Conservation (phyloP, 2,329 filamentous ascomycete genomes). For the Lachnellula cervina region DNA sequence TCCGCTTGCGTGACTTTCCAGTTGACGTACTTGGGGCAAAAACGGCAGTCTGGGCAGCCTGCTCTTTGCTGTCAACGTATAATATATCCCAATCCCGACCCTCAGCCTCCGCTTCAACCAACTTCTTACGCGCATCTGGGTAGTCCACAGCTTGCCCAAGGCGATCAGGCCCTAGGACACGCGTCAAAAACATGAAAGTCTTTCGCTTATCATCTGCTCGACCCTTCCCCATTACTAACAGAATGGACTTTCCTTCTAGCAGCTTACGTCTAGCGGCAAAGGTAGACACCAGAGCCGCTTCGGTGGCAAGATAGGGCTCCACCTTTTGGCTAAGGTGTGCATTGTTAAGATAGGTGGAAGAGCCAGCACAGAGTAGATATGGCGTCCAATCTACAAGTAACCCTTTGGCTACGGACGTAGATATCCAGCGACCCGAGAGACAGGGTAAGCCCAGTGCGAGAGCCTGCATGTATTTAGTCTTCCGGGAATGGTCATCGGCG, state of each 20-base stretch:
- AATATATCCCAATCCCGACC: constrained; percentile 65
- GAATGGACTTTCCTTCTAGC: constrained; percentile 59
- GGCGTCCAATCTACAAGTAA: constrained; percentile 67
- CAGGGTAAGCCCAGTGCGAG: constrained; percentile 86
- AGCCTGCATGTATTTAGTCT: constrained; percentile 91
- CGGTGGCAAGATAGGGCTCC: constrained; percentile 51
- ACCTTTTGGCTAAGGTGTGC: constrained; percentile 73
- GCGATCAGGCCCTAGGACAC: constrained; percentile 66
- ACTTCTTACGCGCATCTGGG: constrained; percentile 56
- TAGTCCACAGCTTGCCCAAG: constrained; percentile 63
- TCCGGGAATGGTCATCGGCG: constrained; percentile 78
- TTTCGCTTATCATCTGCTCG: constrained; percentile 59
- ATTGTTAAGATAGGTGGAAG: constrained; percentile 70
- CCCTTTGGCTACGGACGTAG: constrained; percentile 60
- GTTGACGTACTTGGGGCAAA: constrained; percentile 15
- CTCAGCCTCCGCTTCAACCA: constrained; percentile 46
- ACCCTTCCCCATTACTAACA: constrained; percentile 65
- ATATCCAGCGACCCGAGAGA: constrained; percentile 75
- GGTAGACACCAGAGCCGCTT: constrained; percentile 52
- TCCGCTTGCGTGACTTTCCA: constrained; percentile 40
- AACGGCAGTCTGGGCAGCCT: constrained; percentile 40
- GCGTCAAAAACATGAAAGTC: constrained; percentile 74
- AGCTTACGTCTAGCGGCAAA: constrained; percentile 58
- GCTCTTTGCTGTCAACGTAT: constrained; percentile 61
- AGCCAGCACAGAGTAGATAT: constrained; percentile 82